These are phyloP conservation scores for Rhododendron williamsianum DNA, from an alignment of 148 eudicot genomes.

Conservation along the genomic window DNA sequence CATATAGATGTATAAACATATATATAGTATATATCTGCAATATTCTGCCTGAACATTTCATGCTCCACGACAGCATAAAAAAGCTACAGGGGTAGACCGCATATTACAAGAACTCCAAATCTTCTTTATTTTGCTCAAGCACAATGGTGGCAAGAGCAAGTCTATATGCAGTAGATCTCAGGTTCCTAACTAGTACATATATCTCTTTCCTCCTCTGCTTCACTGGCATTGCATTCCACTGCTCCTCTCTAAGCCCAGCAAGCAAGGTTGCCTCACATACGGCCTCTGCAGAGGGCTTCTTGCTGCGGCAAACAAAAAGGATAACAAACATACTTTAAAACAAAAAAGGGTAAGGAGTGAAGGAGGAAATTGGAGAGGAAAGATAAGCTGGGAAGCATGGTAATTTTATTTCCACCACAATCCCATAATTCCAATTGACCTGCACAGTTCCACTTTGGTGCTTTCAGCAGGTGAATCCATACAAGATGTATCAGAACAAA, in stretches of 20 bases:
- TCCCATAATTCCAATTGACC: background rate
- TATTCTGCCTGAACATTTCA: background rate
- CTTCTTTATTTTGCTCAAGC: slow-evolving; percentile 62
- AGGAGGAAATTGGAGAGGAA: background rate
- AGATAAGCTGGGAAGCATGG: background rate
- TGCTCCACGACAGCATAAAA: background rate
- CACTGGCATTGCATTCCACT: slow-evolving; percentile 49
- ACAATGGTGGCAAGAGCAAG: slow-evolving; percentile 75
- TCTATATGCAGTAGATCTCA: slow-evolving; percentile 79
- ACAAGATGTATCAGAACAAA: background rate
- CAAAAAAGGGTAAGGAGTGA: background rate
- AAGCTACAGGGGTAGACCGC: background rate
- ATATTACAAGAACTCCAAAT: slow-evolving; percentile 44
- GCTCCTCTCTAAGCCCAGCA: slow-evolving; percentile 70
- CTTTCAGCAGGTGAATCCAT: slow-evolving; percentile 1
- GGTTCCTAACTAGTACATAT: slow-evolving; percentile 76
- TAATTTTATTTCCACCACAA: background rate
- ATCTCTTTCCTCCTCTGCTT: slow-evolving; percentile 69
- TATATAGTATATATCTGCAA: background rate
- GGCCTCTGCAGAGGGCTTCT: slow-evolving; percentile 62
- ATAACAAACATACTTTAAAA: background rate
- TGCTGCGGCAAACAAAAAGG: slow-evolving; percentile 38
- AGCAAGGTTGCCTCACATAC: slow-evolving; percentile 69
- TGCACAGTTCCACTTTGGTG: background rate
- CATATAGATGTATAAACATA: background rate